Base-by-base conservation (phyloP, 1,139 yeast species). In the Zygoascus sp. region DNA sequence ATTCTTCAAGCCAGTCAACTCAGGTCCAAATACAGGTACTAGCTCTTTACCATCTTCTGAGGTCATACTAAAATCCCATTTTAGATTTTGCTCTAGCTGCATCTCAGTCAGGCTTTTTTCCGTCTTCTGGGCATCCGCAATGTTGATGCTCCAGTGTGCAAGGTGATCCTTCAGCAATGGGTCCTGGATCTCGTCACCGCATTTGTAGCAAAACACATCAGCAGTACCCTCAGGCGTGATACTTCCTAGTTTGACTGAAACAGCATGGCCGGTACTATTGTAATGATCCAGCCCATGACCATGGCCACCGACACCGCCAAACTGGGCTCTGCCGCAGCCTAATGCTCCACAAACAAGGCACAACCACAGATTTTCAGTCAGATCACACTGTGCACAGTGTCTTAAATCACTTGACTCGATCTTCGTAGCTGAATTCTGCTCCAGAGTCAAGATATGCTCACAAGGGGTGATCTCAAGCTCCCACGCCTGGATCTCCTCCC, bases 241-340 rank as follows among this genome's bases (percentile, higher is more conserved):
- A 0, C 96, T 87, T 0, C 98, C 98, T 46, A 92, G 69, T 61
- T 92, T 92, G 8, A 90, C 84, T 0, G 97, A 96, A 9, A 90
- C 79, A 1, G 87, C 79, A 63, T 94, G 98, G 0, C 66, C 68
- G 0, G 71, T 58, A 1, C 70, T 63, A 2, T 79, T 67, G 58
- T 65, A 83, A 67, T 94, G 99, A 0, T 66, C 65, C 55, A 92
- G 69, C 0, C 96, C 97, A 64, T 92, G 98, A 0, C 96, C 83
- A 59, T 90, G 81, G 3, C 99, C 99, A 21, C 86, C 81, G 25
- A 88, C 79, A n/a, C 88, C 82, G 27, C 97, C 98, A 60, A 85
- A 87, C 64, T 92, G 98, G 32, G 81, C 81, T 55, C 99, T 74
- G 17, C 97, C 97, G 68, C 99, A 92, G 2, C 97, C 97, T 9